Base-by-base conservation (phyloP, 2,329 filamentous ascomycete genomes). In the Ophiostoma novo-ulmi region DNA sequence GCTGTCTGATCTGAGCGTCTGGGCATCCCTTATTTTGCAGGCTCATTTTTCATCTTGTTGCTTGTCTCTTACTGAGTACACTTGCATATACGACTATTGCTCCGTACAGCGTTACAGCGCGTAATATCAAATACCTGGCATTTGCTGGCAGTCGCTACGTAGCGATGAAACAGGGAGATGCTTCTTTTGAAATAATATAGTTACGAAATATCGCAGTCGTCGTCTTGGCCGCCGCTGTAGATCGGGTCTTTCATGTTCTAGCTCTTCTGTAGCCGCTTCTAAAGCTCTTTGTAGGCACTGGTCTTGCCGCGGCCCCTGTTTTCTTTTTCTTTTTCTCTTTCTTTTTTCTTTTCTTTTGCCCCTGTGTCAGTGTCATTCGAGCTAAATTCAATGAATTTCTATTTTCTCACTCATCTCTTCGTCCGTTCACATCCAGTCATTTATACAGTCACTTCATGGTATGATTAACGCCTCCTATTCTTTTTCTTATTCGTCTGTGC, bases 211-310 rank as follows among this genome's bases (percentile, higher is more conserved):
- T 39, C 41, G 5, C 14, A 44, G 13, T 5, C 1, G 38, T 11
- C 10, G 10, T 48, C 44, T 20, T n/a, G 44, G 44, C 44, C 44
- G 17, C 44, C 44, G 17, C 22, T 48, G 52, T 3, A 22, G 52
- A 58, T 58, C 52, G 8, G 52, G 17, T 58, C 52, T 26, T 58
- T 22, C 52, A 13, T 58, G 52, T 58, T 58, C 52, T 58, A 63
- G 26, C 58, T 63, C 31, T 11, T 63, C 58, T 63, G n/a, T 61
- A 31, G 26, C 55, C 44, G 44, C 22, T 48, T 17, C 44, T 31
- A 3, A 31, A 31, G 31, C 31, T 31, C 31, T 31, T 31, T 31
- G 31, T 31, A 31, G 31, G 31, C 31, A 31, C 31, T 31, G 14
- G 39, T 44, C 39, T 44, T 44, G 39, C 39, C 39, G 39, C 22